These are phyloP conservation scores for Aspergillus ellipticus DNA, from an alignment of 495 filamentous ascomycete genomes.

Conservation along the genomic window DNA sequence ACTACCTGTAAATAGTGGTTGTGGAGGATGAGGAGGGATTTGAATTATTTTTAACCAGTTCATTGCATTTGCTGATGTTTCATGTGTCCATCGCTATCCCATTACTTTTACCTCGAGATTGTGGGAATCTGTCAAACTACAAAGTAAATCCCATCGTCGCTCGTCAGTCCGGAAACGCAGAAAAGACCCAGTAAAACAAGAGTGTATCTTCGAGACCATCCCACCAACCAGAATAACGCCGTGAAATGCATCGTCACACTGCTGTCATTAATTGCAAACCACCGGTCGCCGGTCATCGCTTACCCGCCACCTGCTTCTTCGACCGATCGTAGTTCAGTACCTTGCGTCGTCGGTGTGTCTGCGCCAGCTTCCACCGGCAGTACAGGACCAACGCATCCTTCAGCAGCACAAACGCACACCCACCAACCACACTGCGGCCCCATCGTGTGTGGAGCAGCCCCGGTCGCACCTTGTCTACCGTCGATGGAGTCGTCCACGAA, in stretches of 20 bases:
- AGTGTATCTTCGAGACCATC: constrained; percentile 7
- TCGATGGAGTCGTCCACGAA: constrained; percentile 54
- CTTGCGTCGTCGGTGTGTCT: constrained; percentile 61
- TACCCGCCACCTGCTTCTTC: constrained; percentile 29
- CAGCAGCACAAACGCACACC: constrained; percentile 73
- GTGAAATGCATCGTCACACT: constrained; percentile 19
- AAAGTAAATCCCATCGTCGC: not conserved
- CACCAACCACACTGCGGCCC: constrained; percentile 76
- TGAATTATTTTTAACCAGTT: not conserved
- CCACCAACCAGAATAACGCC: not conserved
- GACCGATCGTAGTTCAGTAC: constrained; percentile 61
- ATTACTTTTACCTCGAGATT: not conserved
- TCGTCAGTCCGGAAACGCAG: not conserved
- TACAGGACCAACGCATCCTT: constrained; percentile 75
- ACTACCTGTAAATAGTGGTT: too few species aligned
- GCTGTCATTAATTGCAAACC: constrained; percentile 3
- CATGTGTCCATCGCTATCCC: not conserved
- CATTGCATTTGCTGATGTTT: too few species aligned
- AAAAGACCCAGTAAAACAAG: not conserved
- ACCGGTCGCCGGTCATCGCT: constrained; percentile 12
- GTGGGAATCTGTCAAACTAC: not conserved
- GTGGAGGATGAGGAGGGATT: too few species aligned
- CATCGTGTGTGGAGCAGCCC: constrained; percentile 71
- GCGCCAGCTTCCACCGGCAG: constrained; percentile 67
- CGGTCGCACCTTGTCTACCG: constrained; percentile 27